phyloP scores from a whole-genome alignment of 1,284 basidiomycete species.

The Wallemia ichthyophaga region DNA sequence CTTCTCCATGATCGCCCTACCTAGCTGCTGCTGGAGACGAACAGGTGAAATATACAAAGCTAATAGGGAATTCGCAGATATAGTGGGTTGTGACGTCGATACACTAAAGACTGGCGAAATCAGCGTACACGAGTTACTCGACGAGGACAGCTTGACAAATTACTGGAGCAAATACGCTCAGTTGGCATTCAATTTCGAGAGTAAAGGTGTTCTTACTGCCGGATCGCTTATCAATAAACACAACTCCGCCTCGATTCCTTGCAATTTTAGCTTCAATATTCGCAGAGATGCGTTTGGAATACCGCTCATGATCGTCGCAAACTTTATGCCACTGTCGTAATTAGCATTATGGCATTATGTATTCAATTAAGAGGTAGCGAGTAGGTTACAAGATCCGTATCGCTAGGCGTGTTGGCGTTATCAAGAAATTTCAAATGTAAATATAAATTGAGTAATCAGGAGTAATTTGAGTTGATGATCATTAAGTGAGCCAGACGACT shows the following conservation, averaged over 20 bases:
- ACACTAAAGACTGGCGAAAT: slow-evolving; percentile 61
- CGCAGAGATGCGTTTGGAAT: slow-evolving; percentile 67
- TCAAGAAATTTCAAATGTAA: too few relatives aligned
- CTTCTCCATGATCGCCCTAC: slow-evolving; percentile 82
- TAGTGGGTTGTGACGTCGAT: slow-evolving; percentile 52
- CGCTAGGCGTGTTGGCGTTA: too few relatives aligned
- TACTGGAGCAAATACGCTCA: slow-evolving; percentile 52
- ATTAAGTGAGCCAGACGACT: not conserved
- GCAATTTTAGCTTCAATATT: slow-evolving; percentile 88
- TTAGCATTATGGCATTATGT: not conserved
- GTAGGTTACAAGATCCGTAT: not conserved
- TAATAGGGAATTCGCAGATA: slow-evolving; percentile 72
- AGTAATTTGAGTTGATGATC: too few relatives aligned
- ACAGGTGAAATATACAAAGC: slow-evolving; percentile 97
- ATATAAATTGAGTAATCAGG: too few relatives aligned
- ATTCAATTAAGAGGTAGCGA: not conserved
- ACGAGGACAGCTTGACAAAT: slow-evolving; percentile 28
- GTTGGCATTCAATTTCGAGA: slow-evolving; percentile 52
- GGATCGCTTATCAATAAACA: slow-evolving; percentile 32
- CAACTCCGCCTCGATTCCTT: slow-evolving; percentile 16
- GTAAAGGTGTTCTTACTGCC: slow-evolving; percentile 68
- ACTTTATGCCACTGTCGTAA: slow-evolving; percentile 6
- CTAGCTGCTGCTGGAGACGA: slow-evolving; percentile 80
- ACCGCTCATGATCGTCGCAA: slow-evolving; percentile 60
- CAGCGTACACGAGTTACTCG: slow-evolving; percentile 93